Evolutionary conservation across 1,284 basidiomycete species (phyloP).

Genomic region (Meripilus lineatus): DNA sequence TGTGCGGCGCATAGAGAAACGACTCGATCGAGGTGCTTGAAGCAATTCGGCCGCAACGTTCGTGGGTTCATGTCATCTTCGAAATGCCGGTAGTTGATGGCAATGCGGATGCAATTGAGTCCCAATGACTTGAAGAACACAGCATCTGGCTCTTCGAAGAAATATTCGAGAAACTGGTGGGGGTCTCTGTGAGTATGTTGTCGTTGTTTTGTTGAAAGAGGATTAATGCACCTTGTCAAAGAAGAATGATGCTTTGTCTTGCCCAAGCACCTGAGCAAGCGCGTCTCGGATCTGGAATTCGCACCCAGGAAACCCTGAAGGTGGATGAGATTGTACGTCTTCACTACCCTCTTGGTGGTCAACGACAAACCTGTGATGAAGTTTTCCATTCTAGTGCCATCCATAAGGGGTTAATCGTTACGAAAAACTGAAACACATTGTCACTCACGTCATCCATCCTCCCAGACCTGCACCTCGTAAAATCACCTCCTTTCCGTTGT

Average conservation of each 20-base stretch:
- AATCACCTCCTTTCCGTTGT: slow-evolving; percentile 49
- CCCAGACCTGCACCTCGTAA: slow-evolving; percentile 66
- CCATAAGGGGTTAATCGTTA: neutral
- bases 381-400: slow-evolving; percentile 50
- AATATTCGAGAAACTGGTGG: slow-evolving; percentile 69
- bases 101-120: slow-evolving; percentile 67
- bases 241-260: slow-evolving; percentile 69
- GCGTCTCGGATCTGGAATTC: slow-evolving; percentile 66
- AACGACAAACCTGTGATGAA: slow-evolving; percentile 51
- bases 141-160: slow-evolving; percentile 69
- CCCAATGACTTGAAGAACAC: slow-evolving; percentile 66
- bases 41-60: slow-evolving; percentile 54
- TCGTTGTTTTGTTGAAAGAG: neutral
- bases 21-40: slow-evolving; percentile 62
- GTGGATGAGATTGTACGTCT: slow-evolving; percentile 4
- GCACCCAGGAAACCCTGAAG: slow-evolving; percentile 51
- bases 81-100: slow-evolving; percentile 68
- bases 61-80: slow-evolving; percentile 69
- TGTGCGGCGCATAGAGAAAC: slow-evolving; percentile 55
- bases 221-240: slow-evolving; percentile 61
- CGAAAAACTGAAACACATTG: neutral
- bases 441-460: slow-evolving; percentile 65
- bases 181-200: neutral
- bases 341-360: too few species aligned
- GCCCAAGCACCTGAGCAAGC: slow-evolving; percentile 61